A percentile compares a stretch with the other conserved stretches of the same genome.
Conservation (phyloP, 2,329 filamentous ascomycete genomes). For the Ophiognomonia clavigignenti-juglandacearum region DNA sequence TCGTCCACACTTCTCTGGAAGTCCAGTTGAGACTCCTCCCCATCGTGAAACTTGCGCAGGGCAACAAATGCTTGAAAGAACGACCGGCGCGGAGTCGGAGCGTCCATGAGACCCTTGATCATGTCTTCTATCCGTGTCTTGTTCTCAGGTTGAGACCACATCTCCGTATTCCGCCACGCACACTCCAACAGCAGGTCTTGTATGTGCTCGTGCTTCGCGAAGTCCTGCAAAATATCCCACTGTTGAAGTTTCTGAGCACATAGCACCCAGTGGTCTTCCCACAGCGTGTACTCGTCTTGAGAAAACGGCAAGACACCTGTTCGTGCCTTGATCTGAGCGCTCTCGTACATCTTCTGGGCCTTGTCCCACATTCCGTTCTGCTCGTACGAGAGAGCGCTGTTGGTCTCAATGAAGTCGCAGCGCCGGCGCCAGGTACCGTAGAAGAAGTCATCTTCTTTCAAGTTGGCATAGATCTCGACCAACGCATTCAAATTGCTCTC, state of each 20-base stretch:
- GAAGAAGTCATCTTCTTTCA: conserved; percentile 95
- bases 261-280: conserved; percentile 98
- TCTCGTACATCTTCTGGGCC: conserved; percentile 93
- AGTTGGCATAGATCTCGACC: conserved; percentile 82
- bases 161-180: conserved; percentile 91
- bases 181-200: conserved; percentile 94
- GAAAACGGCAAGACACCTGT: conserved; percentile 96
- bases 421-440: conserved; percentile 95
- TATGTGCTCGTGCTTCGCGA: conserved; percentile 97
- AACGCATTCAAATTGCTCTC: conserved; percentile 96
- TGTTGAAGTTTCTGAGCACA: conserved; percentile 98
- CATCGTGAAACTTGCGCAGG: conserved; percentile 87
- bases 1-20: conserved; percentile 93
- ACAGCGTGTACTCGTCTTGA: conserved; percentile 95
- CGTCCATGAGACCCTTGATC: conserved; percentile 96
- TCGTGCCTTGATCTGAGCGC: conserved; percentile 92
- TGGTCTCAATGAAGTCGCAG: conserved; percentile 96
- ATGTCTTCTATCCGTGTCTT: conserved; percentile 86
- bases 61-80: conserved; percentile 99
- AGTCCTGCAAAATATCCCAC: conserved; percentile 97
- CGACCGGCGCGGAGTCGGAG: conserved; percentile 83
- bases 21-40: conserved; percentile 72
- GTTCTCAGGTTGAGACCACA: conserved; percentile 83
- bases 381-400: conserved; percentile 94
- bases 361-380: conserved; percentile 99